A percentile compares a stretch with the other conserved stretches of the same genome.
Conservation (phyloP, 176 grass and related monocot species). For the Puccinellia tenuiflora region DNA sequence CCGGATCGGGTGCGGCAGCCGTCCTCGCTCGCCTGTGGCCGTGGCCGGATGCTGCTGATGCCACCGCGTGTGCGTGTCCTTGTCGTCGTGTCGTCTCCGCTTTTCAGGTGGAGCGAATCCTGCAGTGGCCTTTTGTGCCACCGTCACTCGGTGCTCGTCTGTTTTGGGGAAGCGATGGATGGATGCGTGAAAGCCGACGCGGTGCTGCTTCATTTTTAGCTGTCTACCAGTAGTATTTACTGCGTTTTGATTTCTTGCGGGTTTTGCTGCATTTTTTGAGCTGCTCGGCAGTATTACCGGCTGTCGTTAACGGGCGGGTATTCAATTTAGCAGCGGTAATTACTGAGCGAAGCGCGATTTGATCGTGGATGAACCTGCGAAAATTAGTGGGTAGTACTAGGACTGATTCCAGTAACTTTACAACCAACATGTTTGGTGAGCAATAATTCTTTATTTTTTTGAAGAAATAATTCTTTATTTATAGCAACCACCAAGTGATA, state of each 20-base stretch:
- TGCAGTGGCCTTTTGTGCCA: neutral
- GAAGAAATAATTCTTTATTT: too few relatives aligned
- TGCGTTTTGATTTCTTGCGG: too few relatives aligned
- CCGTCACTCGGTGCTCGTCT: neutral
- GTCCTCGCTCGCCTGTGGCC: neutral
- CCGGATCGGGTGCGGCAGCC: constrained; percentile 31
- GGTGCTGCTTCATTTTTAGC: too few relatives aligned
- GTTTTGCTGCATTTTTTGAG: too few relatives aligned
- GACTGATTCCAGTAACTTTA: too few relatives aligned
- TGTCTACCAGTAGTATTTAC: too few relatives aligned
- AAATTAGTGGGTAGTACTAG: too few relatives aligned
- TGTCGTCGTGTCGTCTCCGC: neutral
- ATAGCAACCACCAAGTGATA: too few relatives aligned
- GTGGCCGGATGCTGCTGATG: neutral
- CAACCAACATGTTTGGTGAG: too few relatives aligned
- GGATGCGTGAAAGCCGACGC: neutral
- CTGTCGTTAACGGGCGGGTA: neutral
- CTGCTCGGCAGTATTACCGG: too few relatives aligned
- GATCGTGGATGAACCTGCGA: too few relatives aligned
- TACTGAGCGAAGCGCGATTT: neutral
- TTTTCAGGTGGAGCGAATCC: constrained; percentile 3
- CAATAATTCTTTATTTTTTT: too few relatives aligned
- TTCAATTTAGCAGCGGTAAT: neutral
- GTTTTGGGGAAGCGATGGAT: neutral
- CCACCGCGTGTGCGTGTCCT: neutral